Percentiles rank a stretch among this genome's conserved stretches.
Conservation (phyloP, 2,329 filamentous ascomycete species). For the Lachnellula occidentalis region DNA sequence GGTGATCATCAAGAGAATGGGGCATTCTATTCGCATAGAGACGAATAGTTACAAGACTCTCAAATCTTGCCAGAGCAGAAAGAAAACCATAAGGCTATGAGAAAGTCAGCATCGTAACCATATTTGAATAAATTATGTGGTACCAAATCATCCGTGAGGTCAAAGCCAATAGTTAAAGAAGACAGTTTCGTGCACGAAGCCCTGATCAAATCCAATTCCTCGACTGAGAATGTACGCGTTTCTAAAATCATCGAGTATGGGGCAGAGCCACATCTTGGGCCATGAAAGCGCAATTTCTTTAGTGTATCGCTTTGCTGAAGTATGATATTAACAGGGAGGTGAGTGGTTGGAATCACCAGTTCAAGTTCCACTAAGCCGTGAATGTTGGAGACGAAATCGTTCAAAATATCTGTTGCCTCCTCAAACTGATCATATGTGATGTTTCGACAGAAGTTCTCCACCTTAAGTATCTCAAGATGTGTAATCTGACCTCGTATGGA, state of each 20-base stretch:
- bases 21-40: not conserved
- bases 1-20: not conserved
- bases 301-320: not conserved
- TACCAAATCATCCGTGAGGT: not conserved
- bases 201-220: not conserved
- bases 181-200: not conserved
- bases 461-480: not conserved
- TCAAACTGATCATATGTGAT: not conserved
- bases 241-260: not conserved
- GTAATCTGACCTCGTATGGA: not conserved
- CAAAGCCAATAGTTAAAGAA: no score
- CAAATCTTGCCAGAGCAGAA: not conserved
- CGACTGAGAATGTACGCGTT: not conserved
- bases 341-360: not conserved
- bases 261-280: not conserved
- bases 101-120: not conserved
- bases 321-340: not conserved
- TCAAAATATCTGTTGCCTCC: not conserved
- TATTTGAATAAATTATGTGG: not conserved
- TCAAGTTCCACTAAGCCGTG: not conserved
- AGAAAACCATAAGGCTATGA: not conserved
- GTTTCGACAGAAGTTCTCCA: not conserved
- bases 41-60: not conserved
- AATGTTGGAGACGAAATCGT: not conserved
- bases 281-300: not conserved